Conservation (phyloP, 768 basidiomycete genomes). For the Amanita pallidorosea region DNA sequence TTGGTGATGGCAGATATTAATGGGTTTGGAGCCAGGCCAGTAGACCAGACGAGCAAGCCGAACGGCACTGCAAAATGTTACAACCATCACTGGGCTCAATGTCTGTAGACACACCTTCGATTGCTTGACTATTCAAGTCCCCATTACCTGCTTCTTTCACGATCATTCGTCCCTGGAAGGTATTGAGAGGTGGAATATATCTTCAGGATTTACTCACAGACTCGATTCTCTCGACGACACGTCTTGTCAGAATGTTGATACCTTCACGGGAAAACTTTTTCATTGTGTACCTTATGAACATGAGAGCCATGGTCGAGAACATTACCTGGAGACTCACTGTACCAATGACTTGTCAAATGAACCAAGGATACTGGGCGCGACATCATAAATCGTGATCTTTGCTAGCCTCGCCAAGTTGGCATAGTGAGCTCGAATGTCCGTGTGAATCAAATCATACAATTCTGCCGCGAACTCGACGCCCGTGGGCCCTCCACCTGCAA, state of each 20-base stretch:
- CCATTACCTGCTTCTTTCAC: slow-evolving; percentile 68
- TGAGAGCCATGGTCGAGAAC: background rate
- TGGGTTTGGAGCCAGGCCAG: slow-evolving; percentile 77
- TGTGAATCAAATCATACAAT: slow-evolving; percentile 63
- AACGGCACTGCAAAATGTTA: slow-evolving; percentile 44
- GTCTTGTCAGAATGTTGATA: slow-evolving; percentile 58
- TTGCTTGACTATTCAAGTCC: slow-evolving; percentile 12
- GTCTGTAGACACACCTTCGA: background rate
- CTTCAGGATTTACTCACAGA: slow-evolving; percentile 22
- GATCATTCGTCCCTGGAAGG: slow-evolving; percentile 46
- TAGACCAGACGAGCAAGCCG: slow-evolving; percentile 82
- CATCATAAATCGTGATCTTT: slow-evolving; percentile 74
- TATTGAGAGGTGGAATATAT: background rate
- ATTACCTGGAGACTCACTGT: slow-evolving; percentile 25
- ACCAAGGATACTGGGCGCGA: slow-evolving; percentile 67
- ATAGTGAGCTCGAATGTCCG: slow-evolving; percentile 52
- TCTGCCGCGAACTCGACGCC: slow-evolving; percentile 83
- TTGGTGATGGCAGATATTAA: slow-evolving; percentile 51
- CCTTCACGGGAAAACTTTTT: slow-evolving; percentile 67
- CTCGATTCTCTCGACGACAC: slow-evolving; percentile 64
- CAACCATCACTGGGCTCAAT: slow-evolving; percentile 5
- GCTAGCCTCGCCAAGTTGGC: slow-evolving; percentile 52
- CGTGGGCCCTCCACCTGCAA: slow-evolving; percentile 60
- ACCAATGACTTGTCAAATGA: slow-evolving; percentile 61
- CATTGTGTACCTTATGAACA: slow-evolving; percentile 45